Percentiles rank a stretch among this genome's conserved stretches.
These are phyloP conservation scores for Ogataea neopini DNA, from an alignment of 805 yeast species.

Conservation along the genomic window DNA sequence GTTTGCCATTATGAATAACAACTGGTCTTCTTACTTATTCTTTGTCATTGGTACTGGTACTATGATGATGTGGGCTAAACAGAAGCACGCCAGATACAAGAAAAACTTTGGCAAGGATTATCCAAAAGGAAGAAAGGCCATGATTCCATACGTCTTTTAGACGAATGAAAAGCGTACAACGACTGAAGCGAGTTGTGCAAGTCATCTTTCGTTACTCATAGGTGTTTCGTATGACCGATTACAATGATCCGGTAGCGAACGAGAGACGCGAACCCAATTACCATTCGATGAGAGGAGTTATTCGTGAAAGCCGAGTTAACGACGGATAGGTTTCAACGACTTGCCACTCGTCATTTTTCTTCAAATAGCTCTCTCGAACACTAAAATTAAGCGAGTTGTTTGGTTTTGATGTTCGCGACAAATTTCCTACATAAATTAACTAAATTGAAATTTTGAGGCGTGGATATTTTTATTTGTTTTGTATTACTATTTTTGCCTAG, in stretches of 20 bases:
- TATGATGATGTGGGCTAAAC: constrained; percentile 90
- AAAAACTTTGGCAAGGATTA: constrained; percentile 75
- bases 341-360: no score
- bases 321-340: no score
- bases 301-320: no score
- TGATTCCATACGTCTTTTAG: constrained; percentile 72
- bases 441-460: not conserved
- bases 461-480: not conserved
- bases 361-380: no score
- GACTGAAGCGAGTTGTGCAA: not conserved
- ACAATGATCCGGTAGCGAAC: no score
- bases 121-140: constrained; percentile 74
- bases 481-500: not conserved
- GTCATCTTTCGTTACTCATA: no score
- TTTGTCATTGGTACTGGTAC: constrained; percentile 69
- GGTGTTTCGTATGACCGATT: no score
- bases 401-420: not conserved
- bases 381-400: no score
- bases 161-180: not conserved
- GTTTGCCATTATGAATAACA: constrained; percentile 70
- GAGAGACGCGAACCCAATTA: no score
- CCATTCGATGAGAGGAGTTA: no score
- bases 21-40: constrained; percentile 76
- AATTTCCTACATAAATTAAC: constrained; percentile 4
- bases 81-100: constrained; percentile 72